phyloP scores from a whole-genome alignment of 352 stramenopile genomes.

The Blastocystis sp. region DNA sequence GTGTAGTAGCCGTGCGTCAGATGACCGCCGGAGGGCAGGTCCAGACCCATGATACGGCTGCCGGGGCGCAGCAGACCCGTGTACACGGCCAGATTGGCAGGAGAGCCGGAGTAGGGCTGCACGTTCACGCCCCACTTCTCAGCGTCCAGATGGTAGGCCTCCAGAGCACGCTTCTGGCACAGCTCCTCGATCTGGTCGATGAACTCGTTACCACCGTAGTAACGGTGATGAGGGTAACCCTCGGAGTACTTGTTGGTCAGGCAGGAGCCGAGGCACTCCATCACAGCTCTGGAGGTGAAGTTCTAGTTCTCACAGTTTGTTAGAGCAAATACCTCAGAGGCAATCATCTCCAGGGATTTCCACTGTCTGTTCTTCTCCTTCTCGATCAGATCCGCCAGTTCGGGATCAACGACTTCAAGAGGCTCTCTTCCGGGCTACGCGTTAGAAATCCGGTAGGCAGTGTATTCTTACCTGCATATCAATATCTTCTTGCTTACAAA shows the following conservation, averaged over 20 bases:
- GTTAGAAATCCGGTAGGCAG: neutral
- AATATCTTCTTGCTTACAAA: too few species aligned
- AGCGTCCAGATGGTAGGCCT: slow-evolving; percentile 91
- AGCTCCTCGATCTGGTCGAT: slow-evolving; percentile 77
- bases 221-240: slow-evolving; percentile 88
- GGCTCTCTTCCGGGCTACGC: slow-evolving; percentile 72
- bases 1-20: too few species aligned
- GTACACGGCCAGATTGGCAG: too few species aligned
- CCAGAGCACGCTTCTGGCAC: slow-evolving; percentile 89
- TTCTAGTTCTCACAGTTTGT: slow-evolving; percentile 90
- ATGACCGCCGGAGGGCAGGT: too few species aligned
- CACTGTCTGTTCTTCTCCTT: slow-evolving; percentile 94
- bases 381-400: slow-evolving; percentile 90
- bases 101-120: too few species aligned
- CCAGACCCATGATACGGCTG: too few species aligned
- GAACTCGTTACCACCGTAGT: slow-evolving; percentile 99
- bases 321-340: slow-evolving; percentile 93
- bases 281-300: too few species aligned
- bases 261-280: too few species aligned
- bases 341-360: slow-evolving; percentile 73
- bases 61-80: too few species aligned
- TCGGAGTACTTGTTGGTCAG: slow-evolving; percentile 74
- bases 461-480: too few species aligned
- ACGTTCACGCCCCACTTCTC: slow-evolving; percentile 78
- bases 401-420: slow-evolving; percentile 85